These are phyloP conservation scores for Heliamphora pulchella DNA, from an alignment of 179 eudicot genomes.

Conservation along the genomic window DNA sequence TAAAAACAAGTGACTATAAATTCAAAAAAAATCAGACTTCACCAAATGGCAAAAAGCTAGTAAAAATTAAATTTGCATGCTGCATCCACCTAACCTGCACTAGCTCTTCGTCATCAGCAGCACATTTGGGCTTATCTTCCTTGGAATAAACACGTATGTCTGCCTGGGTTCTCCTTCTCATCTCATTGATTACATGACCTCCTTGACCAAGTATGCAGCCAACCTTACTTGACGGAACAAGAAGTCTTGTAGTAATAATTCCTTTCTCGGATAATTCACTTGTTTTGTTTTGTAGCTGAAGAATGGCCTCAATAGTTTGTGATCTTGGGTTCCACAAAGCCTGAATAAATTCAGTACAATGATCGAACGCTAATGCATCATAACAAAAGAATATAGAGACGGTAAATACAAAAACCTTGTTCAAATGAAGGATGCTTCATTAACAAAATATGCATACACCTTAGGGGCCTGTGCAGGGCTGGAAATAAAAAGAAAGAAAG, in stretches of 20 bases:
- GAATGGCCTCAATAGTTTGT: conserved; percentile 77
- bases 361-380: neutral
- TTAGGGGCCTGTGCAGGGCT: neutral
- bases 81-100: conserved; percentile 56
- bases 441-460: neutral
- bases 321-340: conserved; percentile 51
- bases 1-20: neutral
- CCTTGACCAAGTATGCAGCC: conserved; percentile 93
- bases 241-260: conserved; percentile 57
- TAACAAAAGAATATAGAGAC: neutral
- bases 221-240: conserved; percentile 75
- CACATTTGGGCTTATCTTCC: conserved; percentile 74
- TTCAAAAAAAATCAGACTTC: neutral
- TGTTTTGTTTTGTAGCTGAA: conserved; percentile 60
- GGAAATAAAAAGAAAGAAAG: conserved; percentile 1
- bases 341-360: conserved; percentile 34
- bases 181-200: conserved; percentile 76
- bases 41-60: neutral
- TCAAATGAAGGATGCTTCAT: neutral
- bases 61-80: neutral
- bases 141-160: conserved; percentile 71
- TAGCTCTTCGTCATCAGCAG: conserved; percentile 79
- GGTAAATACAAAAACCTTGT: neutral
- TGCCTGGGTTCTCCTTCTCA: conserved; percentile 85
- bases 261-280: conserved; percentile 75